Conservation (phyloP, 305 asterid species). For the Ajuga reptans region DNA sequence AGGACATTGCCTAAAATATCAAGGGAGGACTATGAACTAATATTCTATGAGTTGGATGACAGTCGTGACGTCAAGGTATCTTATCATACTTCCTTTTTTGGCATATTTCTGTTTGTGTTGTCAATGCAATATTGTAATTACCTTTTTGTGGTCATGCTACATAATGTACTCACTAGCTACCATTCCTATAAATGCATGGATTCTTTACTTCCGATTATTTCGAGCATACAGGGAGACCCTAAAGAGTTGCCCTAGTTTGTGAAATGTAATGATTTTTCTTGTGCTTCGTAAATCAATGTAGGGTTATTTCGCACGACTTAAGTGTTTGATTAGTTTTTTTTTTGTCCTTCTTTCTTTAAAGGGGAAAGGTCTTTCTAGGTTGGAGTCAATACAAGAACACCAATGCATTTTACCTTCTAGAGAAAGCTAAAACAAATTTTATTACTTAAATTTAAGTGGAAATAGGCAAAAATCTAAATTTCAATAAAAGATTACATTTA, state of each 20-base stretch:
- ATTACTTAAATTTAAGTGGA: too few relatives aligned
- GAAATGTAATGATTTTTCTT: background rate
- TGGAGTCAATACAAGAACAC: too few relatives aligned
- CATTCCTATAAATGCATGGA: background rate
- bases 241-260: background rate
- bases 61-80: slow-evolving; percentile 75
- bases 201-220: background rate
- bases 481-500: background rate
- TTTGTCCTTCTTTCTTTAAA: too few relatives aligned
- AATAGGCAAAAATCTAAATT: too few relatives aligned
- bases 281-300: background rate
- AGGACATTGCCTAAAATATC: slow-evolving; percentile 94
- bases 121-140: background rate
- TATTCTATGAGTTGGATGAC: slow-evolving; percentile 88
- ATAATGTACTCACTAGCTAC: background rate
- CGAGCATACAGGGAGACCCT: background rate
- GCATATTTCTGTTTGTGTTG: slow-evolving; percentile 6
- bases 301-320: background rate
- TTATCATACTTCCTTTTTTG: slow-evolving; percentile 12
- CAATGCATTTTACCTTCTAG: background rate
- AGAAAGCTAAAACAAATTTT: too few relatives aligned
- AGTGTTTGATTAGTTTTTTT: background rate
- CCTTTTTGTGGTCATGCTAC: slow-evolving; percentile 5
- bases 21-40: slow-evolving; percentile 76
- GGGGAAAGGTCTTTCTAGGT: too few relatives aligned